Evolutionary conservation across 768 basidiomycete genomes (phyloP).

Genomic region (Tubosaeta sp.): DNA sequence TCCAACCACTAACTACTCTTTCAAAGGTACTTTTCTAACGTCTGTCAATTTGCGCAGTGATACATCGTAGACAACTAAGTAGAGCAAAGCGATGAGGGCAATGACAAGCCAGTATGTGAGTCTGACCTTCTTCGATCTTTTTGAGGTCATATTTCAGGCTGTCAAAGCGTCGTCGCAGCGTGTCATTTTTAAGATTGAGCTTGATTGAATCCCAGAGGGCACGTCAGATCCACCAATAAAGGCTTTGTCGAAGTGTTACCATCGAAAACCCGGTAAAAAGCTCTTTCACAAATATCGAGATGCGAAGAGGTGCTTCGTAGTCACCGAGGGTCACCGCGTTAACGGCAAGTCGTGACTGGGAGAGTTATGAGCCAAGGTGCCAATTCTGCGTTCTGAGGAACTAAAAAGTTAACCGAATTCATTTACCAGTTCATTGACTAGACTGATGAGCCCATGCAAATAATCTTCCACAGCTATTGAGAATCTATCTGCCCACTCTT

Average conservation of each 20-base stretch:
- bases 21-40: neutral
- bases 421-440: constrained; percentile 77
- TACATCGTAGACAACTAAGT: constrained; percentile 78
- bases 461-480: constrained; percentile 72
- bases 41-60: constrained; percentile 60
- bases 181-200: constrained; percentile 82
- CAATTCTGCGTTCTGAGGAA: neutral
- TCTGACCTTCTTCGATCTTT: constrained; percentile 80
- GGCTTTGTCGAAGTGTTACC: constrained; percentile 36
- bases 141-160: constrained; percentile 84
- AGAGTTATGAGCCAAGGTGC: constrained; percentile 5
- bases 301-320: constrained; percentile 73
- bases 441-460: constrained; percentile 70
- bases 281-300: constrained; percentile 77
- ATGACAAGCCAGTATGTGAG: neutral
- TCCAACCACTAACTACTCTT: neutral
- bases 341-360: constrained; percentile 71
- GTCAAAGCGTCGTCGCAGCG: constrained; percentile 71
- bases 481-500: constrained; percentile 66
- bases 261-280: constrained; percentile 81
- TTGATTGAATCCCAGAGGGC: constrained; percentile 25
- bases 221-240: constrained; percentile 4
- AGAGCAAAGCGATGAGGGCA: neutral
- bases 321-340: constrained; percentile 81
- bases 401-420: neutral